These are phyloP conservation scores for Meredithiella fracta DNA, from an alignment of 2,329 filamentous ascomycete species.

Conservation along the genomic window DNA sequence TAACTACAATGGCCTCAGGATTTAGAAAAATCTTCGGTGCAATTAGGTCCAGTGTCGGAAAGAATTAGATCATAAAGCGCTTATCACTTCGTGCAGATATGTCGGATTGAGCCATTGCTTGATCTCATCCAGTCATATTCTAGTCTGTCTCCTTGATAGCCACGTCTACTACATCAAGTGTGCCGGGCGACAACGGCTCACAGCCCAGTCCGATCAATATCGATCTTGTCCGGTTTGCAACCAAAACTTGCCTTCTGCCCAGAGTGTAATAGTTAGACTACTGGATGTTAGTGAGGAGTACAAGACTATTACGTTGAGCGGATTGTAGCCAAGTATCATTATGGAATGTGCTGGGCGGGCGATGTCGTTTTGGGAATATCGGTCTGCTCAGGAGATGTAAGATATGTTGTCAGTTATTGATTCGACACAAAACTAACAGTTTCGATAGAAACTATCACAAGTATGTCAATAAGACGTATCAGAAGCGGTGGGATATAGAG, in stretches of 20 bases:
- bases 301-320: slow-evolving; percentile 72
- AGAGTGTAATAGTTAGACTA: slow-evolving; percentile 56
- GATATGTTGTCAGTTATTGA: slow-evolving; percentile 16
- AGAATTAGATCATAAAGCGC: slow-evolving; percentile 50
- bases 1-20: background rate
- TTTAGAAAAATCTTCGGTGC: slow-evolving; percentile 66
- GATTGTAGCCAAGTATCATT: slow-evolving; percentile 61
- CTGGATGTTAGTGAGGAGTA: slow-evolving; percentile 76
- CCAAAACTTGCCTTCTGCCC: slow-evolving; percentile 47
- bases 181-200: slow-evolving; percentile 47
- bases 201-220: slow-evolving; percentile 22
- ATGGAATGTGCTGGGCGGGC: slow-evolving; percentile 75
- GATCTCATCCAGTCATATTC: slow-evolving; percentile 3
- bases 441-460: slow-evolving; percentile 46
- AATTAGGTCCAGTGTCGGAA: slow-evolving; percentile 63
- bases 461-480: slow-evolving; percentile 52
- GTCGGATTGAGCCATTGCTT: slow-evolving; percentile 1
- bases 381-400: slow-evolving; percentile 69
- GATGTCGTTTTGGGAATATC: slow-evolving; percentile 73
- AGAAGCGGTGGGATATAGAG: slow-evolving; percentile 52
- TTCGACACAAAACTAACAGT: background rate
- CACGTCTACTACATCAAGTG: slow-evolving; percentile 77
- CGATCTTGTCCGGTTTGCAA: slow-evolving; percentile 61
- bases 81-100: slow-evolving; percentile 81
- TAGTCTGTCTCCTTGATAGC: slow-evolving; percentile 31